Percentiles rank a stretch among this genome's conserved stretches.
Conservation (phyloP, 176 grass and related monocot species). For the Zoysia japonica region DNA sequence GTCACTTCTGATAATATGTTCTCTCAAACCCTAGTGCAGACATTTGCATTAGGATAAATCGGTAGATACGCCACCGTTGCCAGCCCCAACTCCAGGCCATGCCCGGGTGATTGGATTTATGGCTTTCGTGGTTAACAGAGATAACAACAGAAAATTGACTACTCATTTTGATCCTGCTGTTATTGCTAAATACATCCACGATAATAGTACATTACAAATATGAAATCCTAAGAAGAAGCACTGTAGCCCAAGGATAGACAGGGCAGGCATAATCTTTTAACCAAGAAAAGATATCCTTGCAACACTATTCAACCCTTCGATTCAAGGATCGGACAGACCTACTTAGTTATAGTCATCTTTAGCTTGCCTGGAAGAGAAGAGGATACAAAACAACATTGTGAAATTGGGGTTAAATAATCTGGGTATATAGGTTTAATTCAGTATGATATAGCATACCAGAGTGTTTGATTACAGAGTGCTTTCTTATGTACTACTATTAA, state of each 20-base stretch:
- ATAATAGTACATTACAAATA: background rate
- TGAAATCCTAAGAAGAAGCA: background rate
- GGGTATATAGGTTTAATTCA: background rate
- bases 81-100: too few species aligned
- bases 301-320: background rate
- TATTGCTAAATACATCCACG: slow-evolving; percentile 14
- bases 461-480: background rate
- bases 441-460: slow-evolving; percentile 18
- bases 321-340: background rate
- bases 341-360: slow-evolving; percentile 12
- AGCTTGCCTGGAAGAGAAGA: background rate
- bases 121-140: background rate
- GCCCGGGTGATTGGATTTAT: too few species aligned
- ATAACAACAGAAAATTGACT: background rate
- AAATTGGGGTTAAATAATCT: background rate
- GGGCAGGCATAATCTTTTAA: background rate
- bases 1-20: too few species aligned
- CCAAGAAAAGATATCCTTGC: background rate
- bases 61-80: too few species aligned
- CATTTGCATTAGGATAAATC: too few species aligned
- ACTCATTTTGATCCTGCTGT: background rate
- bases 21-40: too few species aligned
- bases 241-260: background rate
- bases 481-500: slow-evolving; percentile 30
- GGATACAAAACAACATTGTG: background rate